A percentile compares a stretch with the other conserved stretches of the same genome.
Conservation (phyloP, 108 stramenopile genomes). For the Cyclotella choctawhatcheeana region DNA sequence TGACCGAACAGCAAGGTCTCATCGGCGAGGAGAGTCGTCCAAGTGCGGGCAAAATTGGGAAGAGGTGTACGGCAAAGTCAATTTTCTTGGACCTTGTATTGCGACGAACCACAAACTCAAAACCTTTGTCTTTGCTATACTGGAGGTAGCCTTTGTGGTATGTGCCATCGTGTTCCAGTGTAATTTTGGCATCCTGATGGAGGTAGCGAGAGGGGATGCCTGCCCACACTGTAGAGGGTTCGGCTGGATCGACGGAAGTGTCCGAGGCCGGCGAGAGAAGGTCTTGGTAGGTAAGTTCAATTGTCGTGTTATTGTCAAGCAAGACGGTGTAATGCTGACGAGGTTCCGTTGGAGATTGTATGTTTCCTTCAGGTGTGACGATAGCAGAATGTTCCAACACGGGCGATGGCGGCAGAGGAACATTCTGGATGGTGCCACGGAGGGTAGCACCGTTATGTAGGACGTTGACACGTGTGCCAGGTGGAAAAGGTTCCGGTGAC, state of each 20-base stretch:
- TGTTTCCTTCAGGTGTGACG: not conserved
- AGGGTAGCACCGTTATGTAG: not conserved
- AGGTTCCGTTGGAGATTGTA: not conserved
- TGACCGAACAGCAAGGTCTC: constrained; percentile 8
- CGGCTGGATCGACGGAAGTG: not conserved
- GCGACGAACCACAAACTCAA: not conserved
- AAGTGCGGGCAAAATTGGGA: not conserved
- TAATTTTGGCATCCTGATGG: not conserved
- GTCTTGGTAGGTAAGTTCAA: not conserved
- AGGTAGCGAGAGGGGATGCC: too few relatives aligned
- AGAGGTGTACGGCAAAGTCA: constrained; percentile 16
- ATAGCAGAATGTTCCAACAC: not conserved
- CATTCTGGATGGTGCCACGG: constrained; percentile 8
- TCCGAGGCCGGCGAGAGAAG: not conserved
- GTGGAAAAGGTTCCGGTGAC: constrained; percentile 4
- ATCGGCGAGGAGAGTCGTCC: constrained; percentile 3
- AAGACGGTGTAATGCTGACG: not conserved
- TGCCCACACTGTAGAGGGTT: too few relatives aligned
- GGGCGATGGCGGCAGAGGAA: not conserved
- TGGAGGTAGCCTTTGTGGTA: constrained; percentile 5
- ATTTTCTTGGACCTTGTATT: not conserved
- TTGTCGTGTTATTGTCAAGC: not conserved
- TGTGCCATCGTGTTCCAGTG: constrained; percentile 9
- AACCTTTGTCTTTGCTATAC: not conserved
- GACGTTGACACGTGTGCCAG: not conserved